Base-by-base conservation (phyloP, 2,329 filamentous ascomycete species). In the Aspergillus luchuensis region DNA sequence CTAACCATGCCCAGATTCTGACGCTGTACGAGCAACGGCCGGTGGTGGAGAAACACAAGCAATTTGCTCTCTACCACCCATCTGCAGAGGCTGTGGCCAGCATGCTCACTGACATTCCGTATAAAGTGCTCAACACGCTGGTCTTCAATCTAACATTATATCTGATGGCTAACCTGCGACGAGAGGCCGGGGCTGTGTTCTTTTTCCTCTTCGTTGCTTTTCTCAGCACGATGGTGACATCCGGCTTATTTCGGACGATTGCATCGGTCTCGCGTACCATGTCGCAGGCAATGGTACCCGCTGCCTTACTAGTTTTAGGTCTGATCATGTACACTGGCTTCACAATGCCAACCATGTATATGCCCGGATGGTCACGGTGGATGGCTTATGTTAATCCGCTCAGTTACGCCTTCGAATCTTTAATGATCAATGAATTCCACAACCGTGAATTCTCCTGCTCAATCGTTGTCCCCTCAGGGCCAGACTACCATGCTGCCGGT, bases 341-440 rank as follows among this genome's bases (percentile, higher is more conserved):
- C 55, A 71, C 70, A 1, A 71, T 79, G 11, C 76, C 76, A 0
- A 66, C 67, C 2, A 64, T 62, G 4, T 66, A 93, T 76, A 94
- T 91, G 89, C 82, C 88, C 7, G 84, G 79, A 1, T 96, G 91
- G 90, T 89, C 89, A 69, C 82, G 86, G 59, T 95, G 91, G 91
- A 85, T 95, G 58, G 88, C 88, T 71, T 92, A 90, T 72, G 78
- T 93, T 30, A 88, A 94, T 62, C 90, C 90, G 5, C 82, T 95
- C 5, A 85, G 85, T 1, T 95, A 94, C 65, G 86, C 87, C 0
- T 96, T 95, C 68, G 91, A 95, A 73, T 80, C 88, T 0, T 81
- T 95, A n/a, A 88, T 94, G 82, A 83, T 91, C 65, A 95, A 95
- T 75, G 91, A 95, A 74, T 95, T 95, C 62, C 74, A 85, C 66